These are phyloP conservation scores for Linnemannia zychae DNA, from an alignment of 192 early-diverging fungal species.

Conservation along the genomic window DNA sequence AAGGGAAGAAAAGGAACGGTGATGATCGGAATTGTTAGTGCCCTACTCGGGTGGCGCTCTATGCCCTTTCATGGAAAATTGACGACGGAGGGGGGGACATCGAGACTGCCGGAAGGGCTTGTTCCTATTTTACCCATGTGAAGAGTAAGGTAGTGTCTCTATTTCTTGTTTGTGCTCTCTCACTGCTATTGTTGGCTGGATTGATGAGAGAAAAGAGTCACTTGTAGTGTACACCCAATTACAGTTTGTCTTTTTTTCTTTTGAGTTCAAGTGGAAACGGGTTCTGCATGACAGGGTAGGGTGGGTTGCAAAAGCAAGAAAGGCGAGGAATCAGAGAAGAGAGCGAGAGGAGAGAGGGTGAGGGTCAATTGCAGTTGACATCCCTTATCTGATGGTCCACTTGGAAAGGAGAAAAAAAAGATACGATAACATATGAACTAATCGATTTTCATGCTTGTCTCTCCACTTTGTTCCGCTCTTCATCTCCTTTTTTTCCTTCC, in stretches of 20 bases:
- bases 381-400: not conserved
- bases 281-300: not conserved
- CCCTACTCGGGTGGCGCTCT: not conserved
- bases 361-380: not conserved
- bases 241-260: not conserved
- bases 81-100: not conserved
- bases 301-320: not conserved
- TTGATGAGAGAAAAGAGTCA: conserved; percentile 29
- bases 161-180: not conserved
- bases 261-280: conserved; percentile 2
- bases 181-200: not conserved
- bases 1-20: not conserved
- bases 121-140: conserved; percentile 42
- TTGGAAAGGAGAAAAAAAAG: not conserved
- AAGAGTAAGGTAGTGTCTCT: conserved; percentile 2
- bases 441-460: not conserved
- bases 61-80: not conserved
- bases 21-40: conserved; percentile 7
- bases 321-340: not conserved
- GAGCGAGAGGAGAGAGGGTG: not conserved
- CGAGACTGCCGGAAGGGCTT: not conserved
- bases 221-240: not conserved
- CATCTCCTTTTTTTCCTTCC: not conserved
- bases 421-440: not conserved
- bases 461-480: conserved; percentile 4